Conservation (phyloP, 768 basidiomycete species). For the Lactarius hatsudake region DNA sequence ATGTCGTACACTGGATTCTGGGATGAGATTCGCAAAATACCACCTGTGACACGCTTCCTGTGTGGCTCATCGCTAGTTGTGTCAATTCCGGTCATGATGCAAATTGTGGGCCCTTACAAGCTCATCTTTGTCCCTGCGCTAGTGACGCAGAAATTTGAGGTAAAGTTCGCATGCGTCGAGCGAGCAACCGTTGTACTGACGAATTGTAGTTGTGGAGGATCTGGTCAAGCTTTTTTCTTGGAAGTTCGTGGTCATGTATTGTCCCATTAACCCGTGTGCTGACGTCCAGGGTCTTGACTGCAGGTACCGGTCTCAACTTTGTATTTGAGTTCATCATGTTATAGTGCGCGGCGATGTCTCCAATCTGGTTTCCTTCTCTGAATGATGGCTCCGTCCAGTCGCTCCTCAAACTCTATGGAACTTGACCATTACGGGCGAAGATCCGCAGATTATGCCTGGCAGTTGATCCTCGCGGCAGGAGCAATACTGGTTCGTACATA, state of each 20-base stretch:
- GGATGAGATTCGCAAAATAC: conserved; percentile 72
- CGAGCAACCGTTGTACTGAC: conserved; percentile 1
- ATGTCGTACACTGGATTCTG: conserved; percentile 31
- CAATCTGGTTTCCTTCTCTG: not conserved
- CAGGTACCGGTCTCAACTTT: conserved; percentile 52
- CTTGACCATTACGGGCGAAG: conserved; percentile 51
- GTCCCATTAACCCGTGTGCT: not conserved
- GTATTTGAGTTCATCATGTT: conserved; percentile 71
- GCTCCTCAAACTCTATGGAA: conserved; percentile 64
- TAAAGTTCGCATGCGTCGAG: conserved; percentile 34
- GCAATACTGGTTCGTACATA: conserved; percentile 51
- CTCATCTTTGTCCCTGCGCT: conserved; percentile 51
- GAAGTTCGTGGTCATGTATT: conserved; percentile 39
- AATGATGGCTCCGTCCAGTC: conserved; percentile 42
- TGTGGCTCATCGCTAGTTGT: conserved; percentile 58
- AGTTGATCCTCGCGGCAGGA: conserved; percentile 53
- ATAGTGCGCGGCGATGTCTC: conserved; percentile 46
- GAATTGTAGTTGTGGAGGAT: conserved; percentile 63
- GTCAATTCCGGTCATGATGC: conserved; percentile 54
- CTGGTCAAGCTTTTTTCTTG: conserved; percentile 72
- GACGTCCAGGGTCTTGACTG: not conserved
- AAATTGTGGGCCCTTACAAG: conserved; percentile 50
- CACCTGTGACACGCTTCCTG: conserved; percentile 75
- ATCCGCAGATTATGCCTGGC: conserved; percentile 78
- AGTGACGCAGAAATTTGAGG: conserved; percentile 52